phyloP scores from a whole-genome alignment of 495 filamentous ascomycete species.

The Annulohypoxylon moriforme region DNA sequence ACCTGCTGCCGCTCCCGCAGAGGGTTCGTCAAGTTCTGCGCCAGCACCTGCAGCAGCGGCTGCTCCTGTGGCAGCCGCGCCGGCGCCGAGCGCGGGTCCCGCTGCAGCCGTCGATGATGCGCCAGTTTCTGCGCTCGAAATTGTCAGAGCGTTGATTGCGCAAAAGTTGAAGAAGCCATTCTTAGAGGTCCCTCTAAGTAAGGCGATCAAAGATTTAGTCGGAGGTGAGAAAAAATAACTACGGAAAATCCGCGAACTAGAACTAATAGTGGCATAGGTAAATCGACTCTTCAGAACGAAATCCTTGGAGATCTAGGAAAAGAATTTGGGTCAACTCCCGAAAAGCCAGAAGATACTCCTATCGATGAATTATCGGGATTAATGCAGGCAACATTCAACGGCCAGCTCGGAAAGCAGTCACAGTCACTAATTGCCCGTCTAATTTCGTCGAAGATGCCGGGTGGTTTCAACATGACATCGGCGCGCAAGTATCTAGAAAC shows the following conservation, averaged over 20 bases:
- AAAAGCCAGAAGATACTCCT: slow-evolving; percentile 98
- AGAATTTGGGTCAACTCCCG: slow-evolving; percentile 97
- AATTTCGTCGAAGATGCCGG: slow-evolving; percentile 99
- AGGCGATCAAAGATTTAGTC: slow-evolving; percentile 98
- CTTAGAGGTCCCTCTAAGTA: slow-evolving; percentile 88
- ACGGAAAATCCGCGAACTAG: neutral
- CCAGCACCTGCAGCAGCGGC: slow-evolving; percentile 63
- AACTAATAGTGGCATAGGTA: slow-evolving; percentile 66
- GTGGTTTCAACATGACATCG: slow-evolving; percentile 97
- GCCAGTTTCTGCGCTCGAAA: slow-evolving; percentile 86
- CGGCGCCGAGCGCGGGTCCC: slow-evolving; percentile 82
- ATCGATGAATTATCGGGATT: slow-evolving; percentile 94
- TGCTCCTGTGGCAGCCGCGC: slow-evolving; percentile 63
- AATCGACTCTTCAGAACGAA: slow-evolving; percentile 98
- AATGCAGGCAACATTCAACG: slow-evolving; percentile 98
- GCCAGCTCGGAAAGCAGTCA: slow-evolving; percentile 96
- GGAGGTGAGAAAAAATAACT: slow-evolving; percentile 75
- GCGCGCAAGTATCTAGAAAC: slow-evolving; percentile 95
- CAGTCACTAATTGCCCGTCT: slow-evolving; percentile 91
- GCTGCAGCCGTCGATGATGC: slow-evolving; percentile 87
- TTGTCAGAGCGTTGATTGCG: slow-evolving; percentile 91
- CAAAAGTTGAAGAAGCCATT: slow-evolving; percentile 98
- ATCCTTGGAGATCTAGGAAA: slow-evolving; percentile 96
- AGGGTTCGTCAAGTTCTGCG: slow-evolving; percentile 56
- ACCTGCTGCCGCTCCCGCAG: slow-evolving; percentile 60